A percentile compares a stretch with the other conserved stretches of the same genome.
Conservation (phyloP, 495 filamentous ascomycete genomes). For the Aspergillus sclerotiicarbonarius region DNA sequence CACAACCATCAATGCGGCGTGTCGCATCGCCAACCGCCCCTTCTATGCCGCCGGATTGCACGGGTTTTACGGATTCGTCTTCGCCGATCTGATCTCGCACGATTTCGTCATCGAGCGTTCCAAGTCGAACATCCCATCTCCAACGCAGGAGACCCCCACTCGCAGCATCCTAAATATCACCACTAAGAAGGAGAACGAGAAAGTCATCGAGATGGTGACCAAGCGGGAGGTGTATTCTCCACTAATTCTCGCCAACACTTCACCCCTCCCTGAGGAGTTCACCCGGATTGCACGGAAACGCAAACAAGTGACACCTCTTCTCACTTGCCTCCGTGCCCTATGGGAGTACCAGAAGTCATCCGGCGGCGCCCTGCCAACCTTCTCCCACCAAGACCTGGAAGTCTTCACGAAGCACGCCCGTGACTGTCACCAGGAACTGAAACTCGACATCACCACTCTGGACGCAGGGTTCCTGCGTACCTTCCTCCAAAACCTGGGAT, state of each 20-base stretch:
- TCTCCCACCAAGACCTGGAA: slow-evolving; percentile 58
- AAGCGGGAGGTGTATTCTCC: slow-evolving; percentile 88
- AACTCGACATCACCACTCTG: slow-evolving; percentile 73
- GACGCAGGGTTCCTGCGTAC: slow-evolving; percentile 73
- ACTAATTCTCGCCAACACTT: slow-evolving; percentile 72
- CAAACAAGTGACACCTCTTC: slow-evolving; percentile 71
- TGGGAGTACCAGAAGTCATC: slow-evolving; percentile 70
- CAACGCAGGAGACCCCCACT: slow-evolving; percentile 70
- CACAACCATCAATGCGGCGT: slow-evolving; percentile 75
- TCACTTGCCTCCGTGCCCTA: slow-evolving; percentile 77
- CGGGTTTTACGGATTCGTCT: slow-evolving; percentile 92
- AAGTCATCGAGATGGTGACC: slow-evolving; percentile 82
- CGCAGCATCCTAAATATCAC: slow-evolving; percentile 69
- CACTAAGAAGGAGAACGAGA: slow-evolving; percentile 69
- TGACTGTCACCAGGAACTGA: slow-evolving; percentile 70
- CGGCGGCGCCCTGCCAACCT: slow-evolving; percentile 52
- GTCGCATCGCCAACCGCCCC: slow-evolving; percentile 67
- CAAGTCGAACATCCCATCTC: slow-evolving; percentile 70
- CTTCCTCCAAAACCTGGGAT: slow-evolving; percentile 77
- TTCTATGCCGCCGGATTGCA: slow-evolving; percentile 90
- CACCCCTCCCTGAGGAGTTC: slow-evolving; percentile 68
- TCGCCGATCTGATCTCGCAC: slow-evolving; percentile 85
- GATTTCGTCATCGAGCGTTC: slow-evolving; percentile 83
- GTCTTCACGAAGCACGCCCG: slow-evolving; percentile 74
- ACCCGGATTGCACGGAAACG: slow-evolving; percentile 62